Base-by-base conservation (phyloP, 306 rosid genomes). In the Acmispon strigosus region DNA sequence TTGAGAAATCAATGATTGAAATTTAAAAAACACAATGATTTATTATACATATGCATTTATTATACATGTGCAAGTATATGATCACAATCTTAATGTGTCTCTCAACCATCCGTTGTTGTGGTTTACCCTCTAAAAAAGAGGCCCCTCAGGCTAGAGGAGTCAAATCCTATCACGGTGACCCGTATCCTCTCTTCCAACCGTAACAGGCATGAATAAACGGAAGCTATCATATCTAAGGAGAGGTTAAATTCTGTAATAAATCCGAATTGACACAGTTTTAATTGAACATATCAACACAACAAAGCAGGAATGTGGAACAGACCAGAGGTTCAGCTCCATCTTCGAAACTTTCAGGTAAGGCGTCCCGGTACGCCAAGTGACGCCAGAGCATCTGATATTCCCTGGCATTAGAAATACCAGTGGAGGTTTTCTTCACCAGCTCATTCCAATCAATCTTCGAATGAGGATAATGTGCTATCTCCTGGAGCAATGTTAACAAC, bases 341-440 rank as follows among this genome's bases (percentile, higher is more conserved):
- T 14, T 79, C 88, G 2, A 87, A 52, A 17, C 62, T 74, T 2
- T 87, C 86, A 7, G 64, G 51, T 65, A 89, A 74, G 22, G 79
- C 8, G 13, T 87, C 69, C 4, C 81, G 84, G 70, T 95, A 95
- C 0, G 99, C 97, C 67, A 95, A 65, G 86, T 91, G 91, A 36
- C 88, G 97, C 99, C 99, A 95, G 1, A 95, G 67, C 97, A 95
- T 85, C 79, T 89, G 99, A 74, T 82, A 89, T 66, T 95, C 99
- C 57, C 90, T 79, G 18, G 96, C 90, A 85, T 67, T 86, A 8
- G 91, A 83, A 66, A 95, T 95, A 37, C 96, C 97, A 60, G 97
- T 87, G 0, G 92, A 70, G 12, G 90, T 89, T 42, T 78, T 86
- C 74, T 77, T 85, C 15, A 87, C 91, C 81, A 95, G 60, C 45